Percentiles rank a stretch among this genome's conserved stretches.
phyloP scores from a whole-genome alignment of 495 filamentous ascomycete species.

The Aspergillus cavernicola region DNA sequence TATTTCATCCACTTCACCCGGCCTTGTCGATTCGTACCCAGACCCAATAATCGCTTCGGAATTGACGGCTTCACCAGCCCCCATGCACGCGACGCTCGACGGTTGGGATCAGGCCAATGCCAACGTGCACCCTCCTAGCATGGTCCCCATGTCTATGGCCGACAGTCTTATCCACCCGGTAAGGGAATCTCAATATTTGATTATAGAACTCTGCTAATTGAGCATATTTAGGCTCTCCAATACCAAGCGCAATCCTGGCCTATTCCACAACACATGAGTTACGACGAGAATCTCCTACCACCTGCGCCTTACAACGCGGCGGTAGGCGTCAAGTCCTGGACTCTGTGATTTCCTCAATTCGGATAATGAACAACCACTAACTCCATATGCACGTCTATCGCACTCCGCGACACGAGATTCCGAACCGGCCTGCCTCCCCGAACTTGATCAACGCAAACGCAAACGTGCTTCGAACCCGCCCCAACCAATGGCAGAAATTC shows the following conservation, averaged over 20 bases:
- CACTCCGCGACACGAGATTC: neutral
- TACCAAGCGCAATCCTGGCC: constrained; percentile 46
- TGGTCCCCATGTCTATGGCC: constrained; percentile 34
- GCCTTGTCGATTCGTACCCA: constrained; percentile 34
- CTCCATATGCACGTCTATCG: neutral
- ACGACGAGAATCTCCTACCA: constrained; percentile 31
- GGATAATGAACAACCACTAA: neutral
- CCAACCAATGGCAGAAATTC: too few relatives aligned
- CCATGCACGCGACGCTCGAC: constrained; percentile 33
- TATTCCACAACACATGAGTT: constrained; percentile 33
- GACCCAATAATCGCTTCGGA: constrained; percentile 34
- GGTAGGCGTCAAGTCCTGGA: constrained; percentile 11
- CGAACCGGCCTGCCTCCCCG: neutral
- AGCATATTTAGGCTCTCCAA: constrained; percentile 31
- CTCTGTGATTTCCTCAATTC: constrained; percentile 2
- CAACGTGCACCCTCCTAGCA: constrained; percentile 26
- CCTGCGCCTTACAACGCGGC: constrained; percentile 7
- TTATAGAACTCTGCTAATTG: neutral
- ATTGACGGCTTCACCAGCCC: constrained; percentile 35
- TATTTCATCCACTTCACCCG: constrained; percentile 33
- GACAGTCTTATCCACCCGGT: constrained; percentile 37
- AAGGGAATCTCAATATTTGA: constrained; percentile 13
- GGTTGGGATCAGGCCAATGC: constrained; percentile 33
- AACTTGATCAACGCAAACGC: neutral
- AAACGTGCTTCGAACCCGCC: neutral